Base-by-base conservation (phyloP, 371 early-diverging fungal genomes). In the Lichtheimia ramosa region DNA sequence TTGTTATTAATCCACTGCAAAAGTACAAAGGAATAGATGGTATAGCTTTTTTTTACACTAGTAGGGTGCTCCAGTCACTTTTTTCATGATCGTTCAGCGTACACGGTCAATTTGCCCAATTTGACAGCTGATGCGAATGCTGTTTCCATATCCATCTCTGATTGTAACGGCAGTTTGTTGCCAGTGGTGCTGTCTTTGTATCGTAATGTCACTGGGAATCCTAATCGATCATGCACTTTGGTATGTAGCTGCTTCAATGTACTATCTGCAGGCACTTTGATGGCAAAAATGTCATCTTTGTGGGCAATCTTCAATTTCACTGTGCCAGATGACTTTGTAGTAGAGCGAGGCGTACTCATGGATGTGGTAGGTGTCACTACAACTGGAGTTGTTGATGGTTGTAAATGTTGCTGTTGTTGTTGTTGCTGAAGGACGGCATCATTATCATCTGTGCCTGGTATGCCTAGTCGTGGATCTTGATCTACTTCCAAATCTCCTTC, bases 241-340 rank as follows among this genome's bases (percentile, higher is more conserved):
- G 74, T 69, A 43, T 79, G 78, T 15, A 91, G 68, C 24, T 77
- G 67, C 6, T 71, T 75, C 54, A 87, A 70, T 16, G 83, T 81
- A 63, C 82, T 75, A 55, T 81, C 65, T 4, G 83, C 74, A 0
- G 88, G 86, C 51, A 91, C 73, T 62, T 87, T 83, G 66, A 91
- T 85, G 2, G 90, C 92, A 65, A 89, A 86, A 56, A 89, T 84
- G 53, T 91, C 92, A 54, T 83, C 87, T 43, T 83, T 75, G 59
- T 83, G 83, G 27, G 79, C 79, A 54, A 91, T 85, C 68, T 91
- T 91, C 58, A 89, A 78, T 61, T 89, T 89, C 54, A 89, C 81
- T 10, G 66, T 54, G 16, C 51, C 59, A 18, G 55, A 41, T 20
- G 46, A n/a, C 27, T 46, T 43, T n/a, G n/a, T n/a, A 3, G 7